Percentiles rank a stretch among this genome's conserved stretches.
Conservation (phyloP, 1,284 basidiomycete genomes). For the Earliella scabrosa region DNA sequence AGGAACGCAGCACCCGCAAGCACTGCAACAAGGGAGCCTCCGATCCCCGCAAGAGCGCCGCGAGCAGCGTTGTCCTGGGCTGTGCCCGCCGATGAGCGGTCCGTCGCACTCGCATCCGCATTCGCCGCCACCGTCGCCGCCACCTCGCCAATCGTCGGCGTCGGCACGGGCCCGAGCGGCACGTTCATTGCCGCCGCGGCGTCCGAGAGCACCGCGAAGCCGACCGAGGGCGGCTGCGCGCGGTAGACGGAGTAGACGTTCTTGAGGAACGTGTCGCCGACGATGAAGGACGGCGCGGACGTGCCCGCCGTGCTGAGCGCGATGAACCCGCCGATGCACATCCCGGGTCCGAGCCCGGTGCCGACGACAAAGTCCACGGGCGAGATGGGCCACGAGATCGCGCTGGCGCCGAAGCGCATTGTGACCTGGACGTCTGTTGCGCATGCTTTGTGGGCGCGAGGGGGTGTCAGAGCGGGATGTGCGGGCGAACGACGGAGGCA, state of each 20-base stretch:
- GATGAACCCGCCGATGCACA: conserved; percentile 90
- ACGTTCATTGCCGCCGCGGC: conserved; percentile 41
- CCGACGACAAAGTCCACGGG: conserved; percentile 78
- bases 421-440: conserved; percentile 65
- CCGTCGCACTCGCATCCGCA: no score
- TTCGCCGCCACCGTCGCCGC: conserved; percentile 28
- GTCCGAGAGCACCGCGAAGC: conserved; percentile 75
- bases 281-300: conserved; percentile 83
- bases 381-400: conserved; percentile 70
- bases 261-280: conserved; percentile 96
- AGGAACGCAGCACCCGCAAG: no score
- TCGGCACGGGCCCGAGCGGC: conserved; percentile 32
- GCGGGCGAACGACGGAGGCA: not conserved
- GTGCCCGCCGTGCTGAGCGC: conserved; percentile 52
- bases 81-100: no score
- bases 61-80: no score
- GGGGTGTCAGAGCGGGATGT: no score
- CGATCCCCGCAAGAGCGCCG: no score
- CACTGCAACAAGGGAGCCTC: no score
- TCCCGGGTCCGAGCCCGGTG: conserved; percentile 44
- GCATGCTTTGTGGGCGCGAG: no score
- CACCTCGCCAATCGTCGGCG: conserved; percentile 37
- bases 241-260: conserved; percentile 91
- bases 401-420: conserved; percentile 73
- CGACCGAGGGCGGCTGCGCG: conserved; percentile 75